Evolutionary conservation across 1,284 basidiomycete species (phyloP).

Genomic region (Cryptococcus sp.): DNA sequence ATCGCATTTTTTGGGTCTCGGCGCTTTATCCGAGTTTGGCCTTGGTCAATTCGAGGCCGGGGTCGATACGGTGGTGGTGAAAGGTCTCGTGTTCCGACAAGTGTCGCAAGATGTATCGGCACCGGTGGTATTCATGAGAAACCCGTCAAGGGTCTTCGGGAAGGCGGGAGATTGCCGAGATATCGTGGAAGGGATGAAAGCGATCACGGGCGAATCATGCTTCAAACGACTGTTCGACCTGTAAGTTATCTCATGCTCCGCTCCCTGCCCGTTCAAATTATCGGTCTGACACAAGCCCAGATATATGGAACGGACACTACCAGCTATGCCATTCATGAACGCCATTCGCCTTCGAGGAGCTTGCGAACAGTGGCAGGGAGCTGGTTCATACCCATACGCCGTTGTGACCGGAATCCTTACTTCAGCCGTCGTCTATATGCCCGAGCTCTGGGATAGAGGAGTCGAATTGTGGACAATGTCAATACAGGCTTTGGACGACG

Average conservation of each 20-base stretch:
- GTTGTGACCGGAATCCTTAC: constrained; percentile 28
- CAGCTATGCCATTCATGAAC: constrained; percentile 32
- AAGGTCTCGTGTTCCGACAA: constrained; percentile 19
- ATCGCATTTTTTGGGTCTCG: constrained; percentile 28
- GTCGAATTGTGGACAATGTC: constrained; percentile 21
- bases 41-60: background rate
- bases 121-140: constrained; percentile 27
- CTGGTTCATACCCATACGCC: constrained; percentile 22
- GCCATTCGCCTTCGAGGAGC: constrained; percentile 23
- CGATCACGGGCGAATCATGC: constrained; percentile 18
- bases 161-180: background rate
- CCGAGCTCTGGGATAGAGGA: constrained; percentile 4
- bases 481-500: constrained; percentile 27
- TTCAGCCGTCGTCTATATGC: constrained; percentile 23
- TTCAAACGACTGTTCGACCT: constrained; percentile 21
- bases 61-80: constrained; percentile 7
- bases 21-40: constrained; percentile 6
- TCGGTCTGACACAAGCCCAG: constrained; percentile 2
- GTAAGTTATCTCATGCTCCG: constrained; percentile 9
- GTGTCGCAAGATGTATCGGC: constrained; percentile 19
- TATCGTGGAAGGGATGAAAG: constrained; percentile 14
- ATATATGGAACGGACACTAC: constrained; percentile 22
- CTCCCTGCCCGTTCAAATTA: too few species aligned
- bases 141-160: constrained; percentile 23
- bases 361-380: constrained; percentile 17